Base-by-base conservation (phyloP, 1,139 yeast species). In the Taphrina pruni region DNA sequence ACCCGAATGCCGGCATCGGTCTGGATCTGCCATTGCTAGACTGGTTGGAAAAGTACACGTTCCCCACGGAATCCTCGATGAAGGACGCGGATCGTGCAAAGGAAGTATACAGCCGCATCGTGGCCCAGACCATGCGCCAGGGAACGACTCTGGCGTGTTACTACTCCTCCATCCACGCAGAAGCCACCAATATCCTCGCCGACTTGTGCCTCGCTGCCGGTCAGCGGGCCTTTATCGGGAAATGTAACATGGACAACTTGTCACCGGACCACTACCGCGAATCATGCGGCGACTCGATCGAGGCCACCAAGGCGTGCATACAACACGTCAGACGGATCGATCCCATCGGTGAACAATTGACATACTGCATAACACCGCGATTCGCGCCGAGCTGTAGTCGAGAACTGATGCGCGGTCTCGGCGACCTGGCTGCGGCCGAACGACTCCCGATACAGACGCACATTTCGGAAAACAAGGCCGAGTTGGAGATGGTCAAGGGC, bases 121-220 rank as follows among this genome's bases (percentile, higher is more conserved):
- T 94, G 45, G 75, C 79, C 5, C 85, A 88, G 70, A 90, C 97
- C 0, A 79, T 94, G 72, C 76, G 78, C 2, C 83, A 86, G 75
- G 99, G 99, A 8, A 94, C 98, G 0, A 94, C 99, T 0, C 88
- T 96, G 70, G 97, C 96, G 0, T 84, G 96, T 0, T 94, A 94
- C 79, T 94, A 87, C 77, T 94, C 97, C 5, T 91, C 98, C 0
- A 87, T 90, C 58, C 96, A 94, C 76, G 81, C 88, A 0, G 85
- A 83, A 11, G 88, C 97, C 1, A 85, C 97, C 2, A 87, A 88
- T 67, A 73, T 88, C 46, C 85, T 94, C 75, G 97, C 96, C 0
- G 89, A 88, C 71, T 77, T 90, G 45, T 86, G 95, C 45, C 78
- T 88, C 20, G 72, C 80, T 58, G 75, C 79, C 48, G 97, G 97